Evolutionary conservation across 2,329 filamentous ascomycete species (phyloP).

Genomic region (Penicillium paneum): DNA sequence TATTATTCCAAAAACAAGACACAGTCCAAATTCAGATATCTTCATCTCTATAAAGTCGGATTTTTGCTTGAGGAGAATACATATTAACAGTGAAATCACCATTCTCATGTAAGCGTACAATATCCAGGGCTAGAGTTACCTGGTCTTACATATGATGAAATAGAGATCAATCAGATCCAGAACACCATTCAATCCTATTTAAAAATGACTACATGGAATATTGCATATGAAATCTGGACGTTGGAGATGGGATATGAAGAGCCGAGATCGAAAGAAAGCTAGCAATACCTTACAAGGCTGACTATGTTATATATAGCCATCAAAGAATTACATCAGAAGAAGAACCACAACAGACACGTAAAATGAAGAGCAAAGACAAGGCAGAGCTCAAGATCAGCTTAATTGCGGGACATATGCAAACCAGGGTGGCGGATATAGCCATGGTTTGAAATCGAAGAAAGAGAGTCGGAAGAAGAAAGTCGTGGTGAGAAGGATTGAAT

Average conservation of each 20-base stretch:
- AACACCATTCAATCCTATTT: not conserved
- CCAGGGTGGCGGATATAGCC: not conserved
- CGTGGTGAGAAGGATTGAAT: constrained; percentile 4
- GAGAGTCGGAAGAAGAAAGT: not conserved
- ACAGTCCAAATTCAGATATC: not conserved
- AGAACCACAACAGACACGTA: not conserved
- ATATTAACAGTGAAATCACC: not conserved
- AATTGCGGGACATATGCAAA: not conserved
- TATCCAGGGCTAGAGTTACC: not conserved
- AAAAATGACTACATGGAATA: not conserved
- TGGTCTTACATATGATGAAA: not conserved
- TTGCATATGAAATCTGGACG: not conserved
- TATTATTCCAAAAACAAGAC: not conserved
- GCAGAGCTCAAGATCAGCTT: not conserved
- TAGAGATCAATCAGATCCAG: not conserved
- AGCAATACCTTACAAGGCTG: constrained; percentile 8
- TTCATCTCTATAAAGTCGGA: not conserved
- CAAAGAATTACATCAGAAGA: constrained; percentile 19
- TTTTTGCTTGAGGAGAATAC: not conserved
- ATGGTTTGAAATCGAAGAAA: constrained; percentile 4
- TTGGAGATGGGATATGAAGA: not conserved
- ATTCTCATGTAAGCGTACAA: not conserved
- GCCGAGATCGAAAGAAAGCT: not conserved
- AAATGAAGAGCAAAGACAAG: not conserved
- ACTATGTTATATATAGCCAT: not conserved